Evolutionary conservation across 1,284 basidiomycete genomes (phyloP).

Genomic region (Agroathelia rolfsii): DNA sequence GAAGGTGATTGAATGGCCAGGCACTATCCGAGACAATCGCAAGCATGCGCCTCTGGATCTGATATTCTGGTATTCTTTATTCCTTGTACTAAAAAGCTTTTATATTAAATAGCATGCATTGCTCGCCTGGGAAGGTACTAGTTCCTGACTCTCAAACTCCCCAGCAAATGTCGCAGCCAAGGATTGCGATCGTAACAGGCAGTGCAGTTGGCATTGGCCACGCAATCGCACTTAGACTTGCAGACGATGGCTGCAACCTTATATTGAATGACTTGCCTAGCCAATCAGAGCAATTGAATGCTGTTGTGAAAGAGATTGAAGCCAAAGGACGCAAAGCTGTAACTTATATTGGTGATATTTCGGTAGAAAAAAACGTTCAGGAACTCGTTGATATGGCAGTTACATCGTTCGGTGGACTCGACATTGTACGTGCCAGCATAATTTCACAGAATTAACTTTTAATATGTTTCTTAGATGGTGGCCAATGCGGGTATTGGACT

Average conservation of each 20-base stretch:
- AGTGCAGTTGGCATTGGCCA: slow-evolving; percentile 19
- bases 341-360: slow-evolving; percentile 12
- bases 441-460: slow-evolving; percentile 1
- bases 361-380: slow-evolving; percentile 13
- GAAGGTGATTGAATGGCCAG: no score
- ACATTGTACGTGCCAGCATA: slow-evolving; percentile 16
- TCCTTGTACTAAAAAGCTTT: no score
- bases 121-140: not conserved
- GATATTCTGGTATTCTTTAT: no score
- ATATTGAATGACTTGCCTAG: slow-evolving; percentile 15
- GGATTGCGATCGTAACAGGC: slow-evolving; percentile 17
- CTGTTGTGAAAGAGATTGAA: slow-evolving; percentile 12
- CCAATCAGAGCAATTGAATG: slow-evolving; percentile 9
- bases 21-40: no score
- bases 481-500: slow-evolving; percentile 17
- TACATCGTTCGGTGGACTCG: slow-evolving; percentile 13
- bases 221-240: slow-evolving; percentile 17
- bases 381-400: slow-evolving; percentile 14
- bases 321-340: slow-evolving; percentile 9
- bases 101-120: no score
- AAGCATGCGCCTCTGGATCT: no score
- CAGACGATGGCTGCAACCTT: slow-evolving; percentile 19
- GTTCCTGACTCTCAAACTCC: no score
- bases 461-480: slow-evolving; percentile 20
- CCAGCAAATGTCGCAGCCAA: no score